These are phyloP conservation scores for Pseudoturritis turrita DNA, from an alignment of 345 rosid species.

Conservation along the genomic window DNA sequence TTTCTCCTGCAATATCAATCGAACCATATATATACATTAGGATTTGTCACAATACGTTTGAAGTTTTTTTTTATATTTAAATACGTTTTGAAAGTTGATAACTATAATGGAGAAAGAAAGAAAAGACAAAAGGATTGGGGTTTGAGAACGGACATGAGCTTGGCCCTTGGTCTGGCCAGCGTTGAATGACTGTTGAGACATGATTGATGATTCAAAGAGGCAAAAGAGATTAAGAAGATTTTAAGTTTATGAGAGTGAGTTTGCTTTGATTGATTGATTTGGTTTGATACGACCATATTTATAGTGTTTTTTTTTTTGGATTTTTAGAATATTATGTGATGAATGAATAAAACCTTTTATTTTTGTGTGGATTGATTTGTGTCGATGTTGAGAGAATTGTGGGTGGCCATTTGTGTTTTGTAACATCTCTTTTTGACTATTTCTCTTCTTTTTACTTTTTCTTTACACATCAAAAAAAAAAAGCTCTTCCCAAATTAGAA, in stretches of 20 bases:
- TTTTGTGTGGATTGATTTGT: slow-evolving; percentile 20
- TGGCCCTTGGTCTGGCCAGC: slow-evolving; percentile 29
- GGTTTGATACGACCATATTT: slow-evolving; percentile 10
- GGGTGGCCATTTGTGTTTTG: slow-evolving; percentile 15
- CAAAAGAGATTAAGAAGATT: neutral
- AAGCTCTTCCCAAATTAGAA: neutral
- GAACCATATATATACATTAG: neutral
- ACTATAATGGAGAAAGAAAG: too few relatives aligned
- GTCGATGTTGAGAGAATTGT: slow-evolving; percentile 18
- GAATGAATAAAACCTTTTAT: neutral
- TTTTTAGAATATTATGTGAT: neutral
- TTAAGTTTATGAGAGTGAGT: neutral
- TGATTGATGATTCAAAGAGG: slow-evolving; percentile 1
- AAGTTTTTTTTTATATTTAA: too few relatives aligned
- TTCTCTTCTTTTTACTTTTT: neutral
- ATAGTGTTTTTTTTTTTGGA: slow-evolving; percentile 1
- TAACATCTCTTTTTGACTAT: slow-evolving; percentile 1
- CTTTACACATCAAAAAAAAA: neutral
- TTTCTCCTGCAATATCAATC: slow-evolving; percentile 17
- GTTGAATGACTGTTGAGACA: slow-evolving; percentile 34
- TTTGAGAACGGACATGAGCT: slow-evolving; percentile 7
- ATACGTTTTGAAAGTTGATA: too few relatives aligned
- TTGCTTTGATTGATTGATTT: slow-evolving; percentile 17
- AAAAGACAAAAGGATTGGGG: neutral
- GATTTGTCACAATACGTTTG: neutral